Evolutionary conservation across 495 filamentous ascomycete genomes (phyloP).

Genomic region (Hyaloscypha finlandica): DNA sequence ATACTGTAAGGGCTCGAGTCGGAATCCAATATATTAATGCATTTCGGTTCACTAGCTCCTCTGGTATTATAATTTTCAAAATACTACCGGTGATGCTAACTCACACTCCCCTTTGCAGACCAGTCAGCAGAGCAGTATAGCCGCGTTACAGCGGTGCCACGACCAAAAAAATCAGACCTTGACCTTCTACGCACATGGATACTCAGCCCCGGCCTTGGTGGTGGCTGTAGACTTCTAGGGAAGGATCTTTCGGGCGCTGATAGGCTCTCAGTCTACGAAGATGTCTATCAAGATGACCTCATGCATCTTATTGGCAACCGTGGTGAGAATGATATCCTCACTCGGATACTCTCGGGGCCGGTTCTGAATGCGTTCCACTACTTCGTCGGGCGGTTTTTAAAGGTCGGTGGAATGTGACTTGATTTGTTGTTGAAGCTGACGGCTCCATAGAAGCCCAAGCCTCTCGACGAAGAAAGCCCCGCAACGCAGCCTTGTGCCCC

Average conservation of each 20-base stretch:
- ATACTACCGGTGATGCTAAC: too few relatives aligned
- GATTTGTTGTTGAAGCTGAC: neutral
- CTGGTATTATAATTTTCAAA: too few relatives aligned
- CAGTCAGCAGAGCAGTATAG: neutral
- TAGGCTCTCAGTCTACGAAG: neutral
- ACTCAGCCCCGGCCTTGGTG: neutral
- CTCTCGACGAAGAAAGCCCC: constrained; percentile 3
- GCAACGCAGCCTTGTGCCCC: neutral
- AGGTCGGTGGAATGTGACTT: neutral
- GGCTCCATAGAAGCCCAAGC: constrained; percentile 9
- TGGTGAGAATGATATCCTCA: constrained; percentile 14
- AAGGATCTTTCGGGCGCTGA: neutral
- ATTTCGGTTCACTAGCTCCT: too few relatives aligned
- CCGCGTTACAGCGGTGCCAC: neutral
- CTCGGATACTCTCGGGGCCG: constrained; percentile 6
- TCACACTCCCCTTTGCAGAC: neutral
- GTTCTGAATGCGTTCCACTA: constrained; percentile 8
- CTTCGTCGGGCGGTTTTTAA: neutral
- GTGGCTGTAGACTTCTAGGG: constrained; percentile 1
- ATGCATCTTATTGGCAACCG: constrained; percentile 4
- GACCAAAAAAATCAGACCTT: constrained; percentile 10
- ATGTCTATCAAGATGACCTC: neutral
- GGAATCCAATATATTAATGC: neutral
- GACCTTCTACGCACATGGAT: constrained; percentile 8
- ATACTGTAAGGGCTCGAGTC: constrained; percentile 11